Conservation (phyloP, 345 rosid genomes). For the Sonneratia alba region DNA sequence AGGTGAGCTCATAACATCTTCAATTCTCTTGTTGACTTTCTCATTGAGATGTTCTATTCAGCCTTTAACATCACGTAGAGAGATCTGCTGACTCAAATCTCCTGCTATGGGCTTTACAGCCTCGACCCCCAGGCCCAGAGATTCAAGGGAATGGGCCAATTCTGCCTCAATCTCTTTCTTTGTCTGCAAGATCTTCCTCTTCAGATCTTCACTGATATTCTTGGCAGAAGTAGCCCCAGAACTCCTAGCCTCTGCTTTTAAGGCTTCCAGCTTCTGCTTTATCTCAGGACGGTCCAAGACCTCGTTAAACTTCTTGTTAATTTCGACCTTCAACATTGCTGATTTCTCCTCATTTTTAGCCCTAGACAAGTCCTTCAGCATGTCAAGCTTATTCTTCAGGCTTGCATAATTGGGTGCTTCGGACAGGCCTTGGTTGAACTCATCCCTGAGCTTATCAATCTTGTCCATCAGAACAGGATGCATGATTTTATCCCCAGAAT, state of each 20-base stretch:
- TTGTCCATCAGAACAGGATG: conserved; percentile 48
- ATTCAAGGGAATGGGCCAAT: conserved; percentile 34
- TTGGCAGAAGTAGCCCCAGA: conserved; percentile 41
- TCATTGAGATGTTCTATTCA: conserved; percentile 38
- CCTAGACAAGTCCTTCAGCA: conserved; percentile 57
- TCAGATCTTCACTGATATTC: conserved; percentile 40
- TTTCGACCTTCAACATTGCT: conserved; percentile 30
- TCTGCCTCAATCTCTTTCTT: conserved; percentile 42
- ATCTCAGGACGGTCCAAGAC: conserved; percentile 42
- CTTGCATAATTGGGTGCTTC: conserved; percentile 51
- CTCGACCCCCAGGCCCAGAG: conserved; percentile 51
- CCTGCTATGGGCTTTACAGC: conserved; percentile 25
- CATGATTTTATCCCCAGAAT: conserved; percentile 43
- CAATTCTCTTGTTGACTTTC: conserved; percentile 47
- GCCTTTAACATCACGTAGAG: conserved; percentile 23
- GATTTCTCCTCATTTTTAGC: conserved; percentile 39
- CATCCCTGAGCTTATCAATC: conserved; percentile 56
- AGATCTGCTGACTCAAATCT: conserved; percentile 22
- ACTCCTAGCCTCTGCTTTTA: conserved; percentile 40
- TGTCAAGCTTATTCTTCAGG: conserved; percentile 58
- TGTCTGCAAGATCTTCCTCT: too few relatives aligned
- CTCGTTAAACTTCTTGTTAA: conserved; percentile 53
- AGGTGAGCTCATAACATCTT: conserved; percentile 31
- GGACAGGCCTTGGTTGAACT: conserved; percentile 38
- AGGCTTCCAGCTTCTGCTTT: conserved; percentile 53